These are phyloP conservation scores for Colletotrichum sp. DNA, from an alignment of 2,329 filamentous ascomycete species.

Conservation along the genomic window DNA sequence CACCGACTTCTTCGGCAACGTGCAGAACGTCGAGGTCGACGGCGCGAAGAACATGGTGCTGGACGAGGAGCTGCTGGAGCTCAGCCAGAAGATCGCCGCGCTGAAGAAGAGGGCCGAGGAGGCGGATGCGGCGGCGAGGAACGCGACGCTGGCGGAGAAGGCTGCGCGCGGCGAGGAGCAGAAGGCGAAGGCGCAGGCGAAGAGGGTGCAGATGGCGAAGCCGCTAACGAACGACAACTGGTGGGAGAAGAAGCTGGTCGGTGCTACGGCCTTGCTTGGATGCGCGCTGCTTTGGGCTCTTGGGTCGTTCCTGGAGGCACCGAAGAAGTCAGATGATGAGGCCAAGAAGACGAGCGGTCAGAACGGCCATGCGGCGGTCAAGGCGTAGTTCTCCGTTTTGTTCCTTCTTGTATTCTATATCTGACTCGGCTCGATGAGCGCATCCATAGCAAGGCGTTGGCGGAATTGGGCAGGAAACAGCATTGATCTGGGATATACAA, in stretches of 20 bases:
- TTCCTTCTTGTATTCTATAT: neutral
- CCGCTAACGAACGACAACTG: slow-evolving; percentile 70
- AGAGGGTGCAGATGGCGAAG: slow-evolving; percentile 43
- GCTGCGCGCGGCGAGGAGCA: neutral
- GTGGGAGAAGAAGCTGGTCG: slow-evolving; percentile 69
- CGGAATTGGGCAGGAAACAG: neutral
- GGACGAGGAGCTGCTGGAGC: slow-evolving; percentile 77
- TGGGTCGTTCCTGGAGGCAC: slow-evolving; percentile 55
- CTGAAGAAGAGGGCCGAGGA: slow-evolving; percentile 55
- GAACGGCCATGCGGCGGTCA: neutral
- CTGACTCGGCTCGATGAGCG: neutral
- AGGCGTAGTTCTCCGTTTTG: neutral
- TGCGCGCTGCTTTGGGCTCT: slow-evolving; percentile 65
- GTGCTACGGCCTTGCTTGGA: slow-evolving; percentile 66
- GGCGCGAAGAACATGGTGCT: slow-evolving; percentile 61
- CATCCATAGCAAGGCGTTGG: slow-evolving; percentile 14
- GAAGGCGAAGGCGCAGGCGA: slow-evolving; percentile 22
- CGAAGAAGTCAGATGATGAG: slow-evolving; percentile 13
- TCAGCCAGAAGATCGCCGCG: slow-evolving; percentile 70
- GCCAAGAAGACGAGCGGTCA: neutral
- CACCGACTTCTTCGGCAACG: slow-evolving; percentile 98
- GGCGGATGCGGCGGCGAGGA: slow-evolving; percentile 38
- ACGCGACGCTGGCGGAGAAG: slow-evolving; percentile 6
- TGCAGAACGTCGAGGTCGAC: slow-evolving; percentile 94
- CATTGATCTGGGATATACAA: neutral